Conservation (phyloP, 129 eudicot species). For the Pulicaria dysenterica region DNA sequence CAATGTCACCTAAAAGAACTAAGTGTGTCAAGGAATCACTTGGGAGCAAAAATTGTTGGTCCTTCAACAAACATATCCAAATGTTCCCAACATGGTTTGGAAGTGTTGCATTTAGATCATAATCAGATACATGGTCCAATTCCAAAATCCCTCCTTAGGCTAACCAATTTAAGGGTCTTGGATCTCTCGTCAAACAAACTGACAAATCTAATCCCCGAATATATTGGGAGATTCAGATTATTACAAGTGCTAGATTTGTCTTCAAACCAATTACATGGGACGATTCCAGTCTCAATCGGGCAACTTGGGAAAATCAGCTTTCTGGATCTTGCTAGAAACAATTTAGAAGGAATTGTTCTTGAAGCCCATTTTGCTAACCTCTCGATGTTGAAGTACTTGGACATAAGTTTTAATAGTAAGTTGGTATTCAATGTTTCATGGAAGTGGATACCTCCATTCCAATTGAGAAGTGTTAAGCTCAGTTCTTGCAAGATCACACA, state of each 20-base stretch:
- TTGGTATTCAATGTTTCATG: conserved; percentile 3
- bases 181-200: background rate
- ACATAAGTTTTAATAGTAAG: background rate
- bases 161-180: conserved; percentile 4
- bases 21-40: background rate
- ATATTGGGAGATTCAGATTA: background rate
- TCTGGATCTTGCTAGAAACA: background rate
- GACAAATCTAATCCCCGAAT: conserved; percentile 2
- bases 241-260: conserved; percentile 9
- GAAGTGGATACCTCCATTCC: conserved; percentile 23
- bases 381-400: conserved; percentile 7
- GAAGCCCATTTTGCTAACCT: conserved; percentile 18
- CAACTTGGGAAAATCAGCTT: background rate
- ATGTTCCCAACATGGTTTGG: conserved; percentile 11
- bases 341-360: conserved; percentile 3
- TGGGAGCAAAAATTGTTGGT: background rate
- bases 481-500: conserved; percentile 12
- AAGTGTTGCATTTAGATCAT: background rate
- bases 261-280: background rate
- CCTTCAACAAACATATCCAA: background rate
- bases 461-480: background rate
- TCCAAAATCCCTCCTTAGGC: background rate
- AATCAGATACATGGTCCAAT: background rate
- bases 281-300: conserved; percentile 10
- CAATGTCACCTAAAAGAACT: conserved; percentile 5